phyloP scores from a whole-genome alignment of 2,329 filamentous ascomycete genomes.

The Emergomyces pasteurianus region DNA sequence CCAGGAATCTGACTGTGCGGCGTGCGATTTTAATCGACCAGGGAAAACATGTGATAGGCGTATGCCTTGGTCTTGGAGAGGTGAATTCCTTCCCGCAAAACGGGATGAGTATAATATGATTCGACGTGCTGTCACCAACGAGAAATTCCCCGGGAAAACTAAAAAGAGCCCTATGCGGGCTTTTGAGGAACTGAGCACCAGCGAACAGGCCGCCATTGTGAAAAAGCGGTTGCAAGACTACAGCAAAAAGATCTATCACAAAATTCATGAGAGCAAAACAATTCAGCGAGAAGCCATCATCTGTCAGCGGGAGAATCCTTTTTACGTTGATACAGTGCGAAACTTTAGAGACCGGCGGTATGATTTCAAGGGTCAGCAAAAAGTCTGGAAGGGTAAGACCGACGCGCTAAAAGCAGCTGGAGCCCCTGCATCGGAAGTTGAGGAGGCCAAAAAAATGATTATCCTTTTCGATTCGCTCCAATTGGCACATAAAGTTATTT shows the following conservation, averaged over 20 bases:
- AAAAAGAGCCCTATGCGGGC: slow-evolving; percentile 58
- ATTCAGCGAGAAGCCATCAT: slow-evolving; percentile 94
- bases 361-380: slow-evolving; percentile 96
- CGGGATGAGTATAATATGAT: slow-evolving; percentile 99
- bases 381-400: slow-evolving; percentile 96
- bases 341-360: slow-evolving; percentile 95
- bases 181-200: slow-evolving; percentile 68
- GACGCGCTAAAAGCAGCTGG: slow-evolving; percentile 74
- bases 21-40: slow-evolving; percentile 94
- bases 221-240: slow-evolving; percentile 85
- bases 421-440: slow-evolving; percentile 62
- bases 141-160: slow-evolving; percentile 72
- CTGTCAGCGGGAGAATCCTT: slow-evolving; percentile 94
- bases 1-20: slow-evolving; percentile 85
- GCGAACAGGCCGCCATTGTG: slow-evolving; percentile 70
- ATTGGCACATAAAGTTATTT: slow-evolving; percentile 94
- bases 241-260: slow-evolving; percentile 98
- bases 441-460: slow-evolving; percentile 98
- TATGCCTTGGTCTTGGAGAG: slow-evolving; percentile 95
- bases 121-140: slow-evolving; percentile 76
- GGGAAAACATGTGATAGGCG: slow-evolving; percentile 94
- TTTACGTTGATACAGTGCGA: slow-evolving; percentile 93
- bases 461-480: slow-evolving; percentile 91
- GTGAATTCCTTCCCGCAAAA: slow-evolving; percentile 91
- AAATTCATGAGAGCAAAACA: slow-evolving; percentile 89